phyloP scores from a whole-genome alignment of 768 basidiomycete species.

The Kwoniella botswanensis region DNA sequence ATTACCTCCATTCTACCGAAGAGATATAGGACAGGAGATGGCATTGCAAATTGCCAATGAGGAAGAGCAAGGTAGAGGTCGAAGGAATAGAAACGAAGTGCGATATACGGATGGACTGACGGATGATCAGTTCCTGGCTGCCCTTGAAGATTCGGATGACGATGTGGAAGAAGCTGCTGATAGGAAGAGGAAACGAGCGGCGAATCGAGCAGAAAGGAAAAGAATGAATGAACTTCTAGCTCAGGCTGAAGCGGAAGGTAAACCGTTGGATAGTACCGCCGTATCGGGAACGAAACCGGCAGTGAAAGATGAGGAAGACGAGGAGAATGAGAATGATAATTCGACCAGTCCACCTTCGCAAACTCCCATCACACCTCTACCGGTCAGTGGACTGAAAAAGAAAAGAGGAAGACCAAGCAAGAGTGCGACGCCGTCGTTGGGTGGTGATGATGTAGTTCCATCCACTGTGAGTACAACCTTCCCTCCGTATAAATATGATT shows the following conservation, averaged over 20 bases:
- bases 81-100: constrained; percentile 79
- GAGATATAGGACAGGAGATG: constrained; percentile 62
- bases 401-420: constrained; percentile 42
- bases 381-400: constrained; percentile 32
- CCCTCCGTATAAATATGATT: background rate
- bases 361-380: constrained; percentile 3
- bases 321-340: constrained; percentile 13
- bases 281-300: constrained; percentile 48
- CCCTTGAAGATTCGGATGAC: constrained; percentile 56
- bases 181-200: constrained; percentile 34
- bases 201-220: constrained; percentile 40
- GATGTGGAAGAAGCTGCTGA: constrained; percentile 52
- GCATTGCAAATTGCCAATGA: constrained; percentile 59
- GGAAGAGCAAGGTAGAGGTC: constrained; percentile 76
- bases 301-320: constrained; percentile 72
- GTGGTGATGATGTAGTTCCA: constrained; percentile 40
- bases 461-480: constrained; percentile 24
- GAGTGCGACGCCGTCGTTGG: constrained; percentile 40
- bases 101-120: constrained; percentile 91
- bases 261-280: constrained; percentile 62
- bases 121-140: constrained; percentile 88
- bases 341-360: constrained; percentile 6
- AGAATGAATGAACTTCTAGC: constrained; percentile 40
- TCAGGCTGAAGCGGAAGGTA: constrained; percentile 48
- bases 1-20: constrained; percentile 88